phyloP scores from a whole-genome alignment of 306 rosid genomes.

The Styphnolobium japonicum region DNA sequence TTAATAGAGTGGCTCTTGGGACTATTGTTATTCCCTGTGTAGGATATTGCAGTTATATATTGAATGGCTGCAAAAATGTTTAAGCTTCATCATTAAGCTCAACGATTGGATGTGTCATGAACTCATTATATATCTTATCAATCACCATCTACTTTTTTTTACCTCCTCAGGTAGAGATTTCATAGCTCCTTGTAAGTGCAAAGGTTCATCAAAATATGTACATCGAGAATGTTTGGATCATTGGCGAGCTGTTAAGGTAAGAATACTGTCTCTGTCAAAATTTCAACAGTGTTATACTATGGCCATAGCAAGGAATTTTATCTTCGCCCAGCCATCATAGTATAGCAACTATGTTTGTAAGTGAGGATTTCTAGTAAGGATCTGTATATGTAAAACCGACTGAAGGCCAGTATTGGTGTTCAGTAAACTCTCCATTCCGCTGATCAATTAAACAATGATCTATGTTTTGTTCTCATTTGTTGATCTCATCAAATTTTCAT shows the following conservation, averaged over 20 bases:
- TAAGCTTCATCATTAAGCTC: neutral
- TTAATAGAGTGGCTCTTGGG: neutral
- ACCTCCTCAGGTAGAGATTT: constrained; percentile 86
- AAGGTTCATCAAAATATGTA: constrained; percentile 93
- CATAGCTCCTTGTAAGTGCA: constrained; percentile 97
- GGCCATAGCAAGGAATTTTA: neutral
- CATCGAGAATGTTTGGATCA: constrained; percentile 98
- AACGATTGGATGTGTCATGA: neutral
- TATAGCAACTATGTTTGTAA: neutral
- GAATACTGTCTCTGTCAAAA: neutral
- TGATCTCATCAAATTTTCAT: neutral
- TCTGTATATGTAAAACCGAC: neutral
- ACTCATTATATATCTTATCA: neutral
- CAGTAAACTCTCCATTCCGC: neutral
- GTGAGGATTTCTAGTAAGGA: neutral
- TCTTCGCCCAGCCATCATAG: neutral
- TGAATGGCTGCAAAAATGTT: constrained; percentile 1
- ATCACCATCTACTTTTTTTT: neutral
- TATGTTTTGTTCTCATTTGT: neutral
- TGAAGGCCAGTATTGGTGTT: neutral
- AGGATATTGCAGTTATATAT: neutral
- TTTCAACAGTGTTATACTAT: neutral
- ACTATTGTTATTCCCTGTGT: neutral
- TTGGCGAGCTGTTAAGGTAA: constrained; percentile 94
- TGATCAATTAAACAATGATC: neutral